These are phyloP conservation scores for Schizosaccharomyces lindneri DNA, from an alignment of 805 yeast genomes.

Conservation along the genomic window DNA sequence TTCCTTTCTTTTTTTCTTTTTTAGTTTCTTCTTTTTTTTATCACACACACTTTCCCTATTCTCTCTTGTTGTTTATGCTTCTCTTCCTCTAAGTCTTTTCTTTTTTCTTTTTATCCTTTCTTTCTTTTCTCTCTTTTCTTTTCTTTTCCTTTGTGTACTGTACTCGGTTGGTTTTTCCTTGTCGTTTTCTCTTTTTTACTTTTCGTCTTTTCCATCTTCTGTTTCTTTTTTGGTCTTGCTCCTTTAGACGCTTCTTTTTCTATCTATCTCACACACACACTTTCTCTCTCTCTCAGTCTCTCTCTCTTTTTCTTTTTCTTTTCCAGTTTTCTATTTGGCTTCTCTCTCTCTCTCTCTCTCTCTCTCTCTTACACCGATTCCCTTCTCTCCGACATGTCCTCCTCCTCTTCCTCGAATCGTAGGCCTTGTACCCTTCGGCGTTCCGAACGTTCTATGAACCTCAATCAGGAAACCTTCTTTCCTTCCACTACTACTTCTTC, in stretches of 20 bases:
- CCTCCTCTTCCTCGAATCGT: neutral
- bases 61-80: neutral
- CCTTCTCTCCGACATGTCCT: neutral
- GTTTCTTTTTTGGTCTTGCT: neutral
- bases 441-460: neutral
- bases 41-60: neutral
- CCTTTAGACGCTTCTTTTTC: no score
- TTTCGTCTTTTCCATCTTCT: neutral
- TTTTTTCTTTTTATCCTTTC: no score
- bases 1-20: neutral
- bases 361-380: neutral
- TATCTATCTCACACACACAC: no score
- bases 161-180: neutral
- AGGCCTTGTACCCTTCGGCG: neutral
- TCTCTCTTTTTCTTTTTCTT: neutral
- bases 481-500: neutral
- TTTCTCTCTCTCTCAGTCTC: no score
- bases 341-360: no score
- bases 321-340: neutral
- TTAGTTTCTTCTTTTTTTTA: no score
- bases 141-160: neutral
- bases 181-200: neutral
- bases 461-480: neutral
- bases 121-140: neutral
- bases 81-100: neutral